Conservation (phyloP, 345 rosid genomes). For the Melastoma malabathricum region DNA sequence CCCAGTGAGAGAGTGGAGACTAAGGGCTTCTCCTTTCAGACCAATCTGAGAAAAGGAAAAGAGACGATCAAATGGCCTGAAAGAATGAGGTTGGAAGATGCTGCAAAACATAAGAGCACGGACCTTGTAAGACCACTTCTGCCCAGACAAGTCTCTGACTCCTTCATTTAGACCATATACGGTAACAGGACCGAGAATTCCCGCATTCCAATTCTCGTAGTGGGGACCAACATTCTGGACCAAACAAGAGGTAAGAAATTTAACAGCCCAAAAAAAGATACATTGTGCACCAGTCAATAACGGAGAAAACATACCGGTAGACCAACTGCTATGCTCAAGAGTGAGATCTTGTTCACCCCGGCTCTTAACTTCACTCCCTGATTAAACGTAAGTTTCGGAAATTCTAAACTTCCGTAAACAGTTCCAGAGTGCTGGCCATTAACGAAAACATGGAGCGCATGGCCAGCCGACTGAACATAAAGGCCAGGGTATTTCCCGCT, state of each 20-base stretch:
- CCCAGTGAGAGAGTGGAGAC: slow-evolving; percentile 82
- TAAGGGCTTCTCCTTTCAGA: slow-evolving; percentile 80
- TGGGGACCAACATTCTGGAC: slow-evolving; percentile 96
- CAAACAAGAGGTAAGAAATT: slow-evolving; percentile 4
- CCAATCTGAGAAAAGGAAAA: slow-evolving; percentile 45
- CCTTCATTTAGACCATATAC: slow-evolving; percentile 71
- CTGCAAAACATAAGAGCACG: slow-evolving; percentile 1
- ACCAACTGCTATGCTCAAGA: slow-evolving; percentile 90
- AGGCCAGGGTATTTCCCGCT: slow-evolving; percentile 22
- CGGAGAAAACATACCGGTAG: slow-evolving; percentile 60
- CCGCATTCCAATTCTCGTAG: slow-evolving; percentile 97
- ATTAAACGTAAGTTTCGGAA: slow-evolving; percentile 65
- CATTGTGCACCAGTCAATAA: slow-evolving; percentile 5
- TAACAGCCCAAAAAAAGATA: slow-evolving; percentile 3
- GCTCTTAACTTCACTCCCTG: slow-evolving; percentile 66
- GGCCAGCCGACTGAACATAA: slow-evolving; percentile 35
- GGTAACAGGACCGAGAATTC: slow-evolving; percentile 83
- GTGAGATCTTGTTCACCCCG: slow-evolving; percentile 69
- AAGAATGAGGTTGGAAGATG: neutral
- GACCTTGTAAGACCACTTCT: slow-evolving; percentile 97
- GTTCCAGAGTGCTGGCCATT: slow-evolving; percentile 48
- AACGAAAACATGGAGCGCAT: slow-evolving; percentile 34
- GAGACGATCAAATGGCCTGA: slow-evolving; percentile 1
- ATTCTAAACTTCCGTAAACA: slow-evolving; percentile 81
- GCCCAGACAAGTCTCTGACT: slow-evolving; percentile 81